Evolutionary conservation across 2,329 filamentous ascomycete genomes (phyloP).

Genomic region (Tricladium varicosporioides): DNA sequence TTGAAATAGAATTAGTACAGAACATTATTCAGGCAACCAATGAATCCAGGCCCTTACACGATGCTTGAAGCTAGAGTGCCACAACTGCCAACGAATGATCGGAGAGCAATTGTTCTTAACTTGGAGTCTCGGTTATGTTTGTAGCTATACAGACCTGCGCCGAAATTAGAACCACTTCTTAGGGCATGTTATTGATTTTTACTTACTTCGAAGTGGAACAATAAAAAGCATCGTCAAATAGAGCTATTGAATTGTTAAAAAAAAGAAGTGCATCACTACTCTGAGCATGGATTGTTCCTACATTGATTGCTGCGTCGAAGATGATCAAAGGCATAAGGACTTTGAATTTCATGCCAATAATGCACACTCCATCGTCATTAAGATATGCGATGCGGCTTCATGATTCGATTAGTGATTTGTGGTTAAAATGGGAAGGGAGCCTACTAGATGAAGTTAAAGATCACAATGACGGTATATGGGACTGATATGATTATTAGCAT

Average conservation of each 20-base stretch:
- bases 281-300: slow-evolving; percentile 45
- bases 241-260: slow-evolving; percentile 35
- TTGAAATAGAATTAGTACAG: too few relatives aligned
- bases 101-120: slow-evolving; percentile 51
- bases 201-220: slow-evolving; percentile 17
- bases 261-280: too few relatives aligned
- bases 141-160: slow-evolving; percentile 52
- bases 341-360: slow-evolving; percentile 58
- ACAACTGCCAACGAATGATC: slow-evolving; percentile 47
- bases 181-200: background rate
- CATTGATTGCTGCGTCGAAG: slow-evolving; percentile 59
- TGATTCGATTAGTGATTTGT: background rate
- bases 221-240: slow-evolving; percentile 26
- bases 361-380: slow-evolving; percentile 45
- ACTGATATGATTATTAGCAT: slow-evolving; percentile 6
- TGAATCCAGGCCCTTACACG: slow-evolving; percentile 30
- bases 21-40: too few relatives aligned
- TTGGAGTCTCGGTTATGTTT: slow-evolving; percentile 42
- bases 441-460: slow-evolving; percentile 41
- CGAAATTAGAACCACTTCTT: too few relatives aligned
- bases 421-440: background rate
- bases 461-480: slow-evolving; percentile 20
- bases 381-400: slow-evolving; percentile 45
- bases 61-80: slow-evolving; percentile 17
- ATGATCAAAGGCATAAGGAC: slow-evolving; percentile 60